Conservation (phyloP, 2,329 filamentous ascomycete species). For the Microdochium trichocladiopsis region DNA sequence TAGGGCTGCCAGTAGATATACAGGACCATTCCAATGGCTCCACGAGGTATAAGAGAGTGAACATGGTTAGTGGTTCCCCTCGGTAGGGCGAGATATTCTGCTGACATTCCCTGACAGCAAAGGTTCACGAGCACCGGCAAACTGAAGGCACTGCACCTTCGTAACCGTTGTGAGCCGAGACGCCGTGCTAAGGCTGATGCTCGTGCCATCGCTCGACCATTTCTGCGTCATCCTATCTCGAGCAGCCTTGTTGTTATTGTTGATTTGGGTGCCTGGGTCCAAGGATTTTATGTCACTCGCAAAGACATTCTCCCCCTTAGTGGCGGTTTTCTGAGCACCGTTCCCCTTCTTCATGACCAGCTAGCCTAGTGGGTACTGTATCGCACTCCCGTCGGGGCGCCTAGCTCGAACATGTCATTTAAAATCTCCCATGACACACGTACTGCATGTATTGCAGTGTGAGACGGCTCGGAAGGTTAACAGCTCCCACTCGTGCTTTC, state of each 20-base stretch:
- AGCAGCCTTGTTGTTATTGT: neutral
- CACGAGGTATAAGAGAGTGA: neutral
- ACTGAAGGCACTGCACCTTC: neutral
- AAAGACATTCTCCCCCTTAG: neutral
- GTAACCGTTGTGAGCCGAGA: neutral
- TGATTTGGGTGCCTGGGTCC: neutral
- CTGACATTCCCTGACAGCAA: neutral
- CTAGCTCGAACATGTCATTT: too few relatives aligned
- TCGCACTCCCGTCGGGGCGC: too few relatives aligned
- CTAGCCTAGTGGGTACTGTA: too few relatives aligned
- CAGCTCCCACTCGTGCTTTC: too few relatives aligned
- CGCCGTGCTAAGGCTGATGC: neutral
- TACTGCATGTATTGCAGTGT: too few relatives aligned
- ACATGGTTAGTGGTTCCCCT: neutral
- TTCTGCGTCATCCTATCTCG: neutral
- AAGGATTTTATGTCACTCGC: neutral
- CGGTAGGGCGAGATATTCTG: neutral
- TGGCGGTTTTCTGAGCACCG: neutral
- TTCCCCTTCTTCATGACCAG: neutral
- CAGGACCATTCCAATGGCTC: neutral
- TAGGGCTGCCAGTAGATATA: neutral
- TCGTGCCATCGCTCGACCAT: neutral
- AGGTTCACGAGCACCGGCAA: neutral
- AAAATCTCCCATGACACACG: too few relatives aligned
- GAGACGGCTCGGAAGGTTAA: too few relatives aligned